Evolutionary conservation across 106 monocot genomes (phyloP).

Genomic region (Dioscorea dumetorum): DNA sequence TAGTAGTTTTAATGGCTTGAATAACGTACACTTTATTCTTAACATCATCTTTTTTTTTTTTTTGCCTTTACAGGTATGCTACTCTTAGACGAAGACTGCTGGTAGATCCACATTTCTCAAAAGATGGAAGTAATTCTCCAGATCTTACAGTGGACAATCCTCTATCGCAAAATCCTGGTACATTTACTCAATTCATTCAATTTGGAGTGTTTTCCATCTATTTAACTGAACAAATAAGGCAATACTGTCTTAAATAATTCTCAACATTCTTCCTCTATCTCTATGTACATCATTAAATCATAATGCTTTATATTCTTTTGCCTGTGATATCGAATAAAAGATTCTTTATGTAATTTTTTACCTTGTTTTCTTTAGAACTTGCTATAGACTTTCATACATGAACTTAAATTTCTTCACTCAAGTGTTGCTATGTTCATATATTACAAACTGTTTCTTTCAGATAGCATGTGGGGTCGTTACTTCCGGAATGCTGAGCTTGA

Average conservation of each 20-base stretch:
- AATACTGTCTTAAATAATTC: too few species aligned
- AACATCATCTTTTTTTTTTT: not conserved
- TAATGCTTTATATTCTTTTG: too few species aligned
- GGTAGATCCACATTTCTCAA: slow-evolving; percentile 50
- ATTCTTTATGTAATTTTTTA: too few species aligned
- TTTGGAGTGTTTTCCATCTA: too few species aligned
- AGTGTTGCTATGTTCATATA: not conserved
- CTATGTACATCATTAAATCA: too few species aligned
- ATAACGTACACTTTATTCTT: not conserved
- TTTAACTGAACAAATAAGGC: too few species aligned
- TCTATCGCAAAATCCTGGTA: slow-evolving; percentile 55
- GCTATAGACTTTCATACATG: not conserved
- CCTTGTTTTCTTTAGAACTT: not conserved
- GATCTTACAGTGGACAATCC: slow-evolving; percentile 46
- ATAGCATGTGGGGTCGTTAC: slow-evolving; percentile 78
- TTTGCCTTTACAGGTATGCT: slow-evolving; percentile 41
- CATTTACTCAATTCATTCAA: not conserved
- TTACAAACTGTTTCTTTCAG: slow-evolving; percentile 19
- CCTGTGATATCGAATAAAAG: too few species aligned
- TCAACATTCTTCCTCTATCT: too few species aligned
- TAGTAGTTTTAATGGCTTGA: not conserved
- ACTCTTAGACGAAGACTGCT: slow-evolving; percentile 43
- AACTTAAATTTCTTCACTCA: not conserved
- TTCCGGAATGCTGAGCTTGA: slow-evolving; percentile 90
- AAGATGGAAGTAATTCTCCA: slow-evolving; percentile 38